Evolutionary conservation across 805 yeast species (phyloP).

Genomic region (Wickerhamiella brachini): DNA sequence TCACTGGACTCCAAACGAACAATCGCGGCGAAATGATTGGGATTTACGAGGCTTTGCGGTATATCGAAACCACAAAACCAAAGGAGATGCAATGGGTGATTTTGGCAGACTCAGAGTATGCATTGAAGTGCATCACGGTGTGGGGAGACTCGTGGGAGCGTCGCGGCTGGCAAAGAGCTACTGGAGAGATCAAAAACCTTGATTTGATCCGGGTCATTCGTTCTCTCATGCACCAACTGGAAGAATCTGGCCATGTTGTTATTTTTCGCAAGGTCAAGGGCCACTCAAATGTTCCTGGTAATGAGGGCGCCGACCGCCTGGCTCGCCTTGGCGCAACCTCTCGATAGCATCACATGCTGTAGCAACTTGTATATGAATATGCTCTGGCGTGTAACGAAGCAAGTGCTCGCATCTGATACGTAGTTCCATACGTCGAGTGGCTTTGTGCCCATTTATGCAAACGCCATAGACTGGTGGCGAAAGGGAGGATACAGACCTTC

Average conservation of each 20-base stretch:
- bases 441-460: no score
- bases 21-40: conserved; percentile 74
- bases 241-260: conserved; percentile 23
- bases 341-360: background rate
- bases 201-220: conserved; percentile 34
- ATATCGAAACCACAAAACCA: conserved; percentile 19
- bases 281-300: conserved; percentile 57
- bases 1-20: conserved; percentile 50
- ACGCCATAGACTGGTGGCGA: no score
- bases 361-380: background rate
- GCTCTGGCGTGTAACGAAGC: no score
- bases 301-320: conserved; percentile 60
- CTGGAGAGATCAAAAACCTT: conserved; percentile 37
- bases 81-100: conserved; percentile 23
- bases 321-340: conserved; percentile 44
- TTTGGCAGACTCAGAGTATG: conserved; percentile 58
- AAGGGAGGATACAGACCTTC: no score
- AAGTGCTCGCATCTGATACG: no score
- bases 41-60: conserved; percentile 38
- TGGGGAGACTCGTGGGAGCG: conserved; percentile 47
- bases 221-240: conserved; percentile 26
- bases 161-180: conserved; percentile 39
- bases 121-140: conserved; percentile 38
- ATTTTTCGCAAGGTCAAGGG: conserved; percentile 53
- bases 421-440: no score